Evolutionary conservation across 257 asterid species (phyloP).

Genomic region (Solanum medicagineum): DNA sequence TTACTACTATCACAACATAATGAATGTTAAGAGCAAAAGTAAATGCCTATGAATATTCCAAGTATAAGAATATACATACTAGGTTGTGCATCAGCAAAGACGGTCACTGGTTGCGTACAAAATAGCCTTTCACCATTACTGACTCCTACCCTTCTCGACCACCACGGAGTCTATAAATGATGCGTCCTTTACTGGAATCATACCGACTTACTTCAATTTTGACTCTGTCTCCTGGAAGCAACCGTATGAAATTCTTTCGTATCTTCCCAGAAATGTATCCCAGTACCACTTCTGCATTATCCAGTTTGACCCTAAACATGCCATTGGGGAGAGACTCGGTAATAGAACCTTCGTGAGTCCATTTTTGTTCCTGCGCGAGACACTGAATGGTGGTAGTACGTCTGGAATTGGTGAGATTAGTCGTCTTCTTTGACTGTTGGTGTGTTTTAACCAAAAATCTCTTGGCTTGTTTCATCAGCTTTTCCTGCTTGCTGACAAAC

Average conservation of each 20-base stretch:
- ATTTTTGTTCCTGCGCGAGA: constrained; percentile 1
- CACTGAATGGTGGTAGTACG: not conserved
- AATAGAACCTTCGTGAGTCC: constrained; percentile 9
- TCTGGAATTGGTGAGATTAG: not conserved
- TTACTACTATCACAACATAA: not conserved
- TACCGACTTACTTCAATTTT: constrained; percentile 5
- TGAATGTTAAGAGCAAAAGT: not conserved
- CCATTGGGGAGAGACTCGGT: constrained; percentile 17
- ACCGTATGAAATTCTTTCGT: constrained; percentile 9
- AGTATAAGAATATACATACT: not conserved
- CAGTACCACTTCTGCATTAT: constrained; percentile 7
- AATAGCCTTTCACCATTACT: not conserved
- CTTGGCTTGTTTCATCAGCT: not conserved
- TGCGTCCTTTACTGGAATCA: constrained; percentile 11
- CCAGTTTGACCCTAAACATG: constrained; percentile 14
- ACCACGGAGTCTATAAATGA: constrained; percentile 9
- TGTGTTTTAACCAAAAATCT: not conserved
- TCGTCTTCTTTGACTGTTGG: not conserved
- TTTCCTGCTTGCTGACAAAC: not conserved
- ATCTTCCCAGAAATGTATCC: constrained; percentile 20
- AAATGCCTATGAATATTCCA: not conserved
- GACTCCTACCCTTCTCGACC: not conserved
- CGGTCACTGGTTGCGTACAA: not conserved
- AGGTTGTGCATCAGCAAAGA: not conserved
- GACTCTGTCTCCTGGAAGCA: constrained; percentile 8